A percentile compares a stretch with the other conserved stretches of the same genome.
These are phyloP conservation scores for Camelina laxa DNA, from an alignment of 345 rosid species.

Conservation along the genomic window DNA sequence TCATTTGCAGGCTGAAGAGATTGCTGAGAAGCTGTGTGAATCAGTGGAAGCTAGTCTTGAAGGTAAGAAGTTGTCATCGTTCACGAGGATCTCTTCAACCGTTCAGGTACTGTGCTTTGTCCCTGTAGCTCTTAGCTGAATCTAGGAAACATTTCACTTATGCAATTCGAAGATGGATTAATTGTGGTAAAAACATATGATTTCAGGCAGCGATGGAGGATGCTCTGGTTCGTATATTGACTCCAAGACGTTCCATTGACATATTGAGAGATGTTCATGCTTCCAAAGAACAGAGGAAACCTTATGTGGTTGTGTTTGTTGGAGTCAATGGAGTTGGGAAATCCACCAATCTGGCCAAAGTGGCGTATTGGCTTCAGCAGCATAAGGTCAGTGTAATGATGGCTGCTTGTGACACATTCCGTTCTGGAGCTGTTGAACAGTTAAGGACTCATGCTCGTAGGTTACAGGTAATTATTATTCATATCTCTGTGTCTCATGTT, in stretches of 20 bases:
- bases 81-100: slow-evolving; percentile 94
- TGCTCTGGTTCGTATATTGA: slow-evolving; percentile 92
- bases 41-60: slow-evolving; percentile 95
- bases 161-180: slow-evolving; percentile 21
- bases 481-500: neutral
- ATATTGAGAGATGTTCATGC: slow-evolving; percentile 92
- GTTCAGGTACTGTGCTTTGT: slow-evolving; percentile 71
- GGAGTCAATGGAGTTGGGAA: slow-evolving; percentile 99
- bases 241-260: slow-evolving; percentile 97
- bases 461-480: slow-evolving; percentile 62
- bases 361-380: slow-evolving; percentile 98
- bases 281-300: slow-evolving; percentile 87
- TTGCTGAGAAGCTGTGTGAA: slow-evolving; percentile 98
- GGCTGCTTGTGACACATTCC: slow-evolving; percentile 99
- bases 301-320: slow-evolving; percentile 95
- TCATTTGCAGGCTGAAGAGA: slow-evolving; percentile 85
- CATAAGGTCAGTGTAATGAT: slow-evolving; percentile 91
- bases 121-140: slow-evolving; percentile 7
- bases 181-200: slow-evolving; percentile 32
- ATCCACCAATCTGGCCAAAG: slow-evolving; percentile 97
- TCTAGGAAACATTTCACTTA: neutral
- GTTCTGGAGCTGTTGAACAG: slow-evolving; percentile 99
- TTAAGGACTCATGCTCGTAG: slow-evolving; percentile 96
- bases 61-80: slow-evolving; percentile 95
- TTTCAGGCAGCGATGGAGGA: slow-evolving; percentile 95